A percentile compares a stretch with the other conserved stretches of the same genome.
phyloP scores from a whole-genome alignment of 371 early-diverging fungal genomes.

The Amoeboaphelidium protococcarum region DNA sequence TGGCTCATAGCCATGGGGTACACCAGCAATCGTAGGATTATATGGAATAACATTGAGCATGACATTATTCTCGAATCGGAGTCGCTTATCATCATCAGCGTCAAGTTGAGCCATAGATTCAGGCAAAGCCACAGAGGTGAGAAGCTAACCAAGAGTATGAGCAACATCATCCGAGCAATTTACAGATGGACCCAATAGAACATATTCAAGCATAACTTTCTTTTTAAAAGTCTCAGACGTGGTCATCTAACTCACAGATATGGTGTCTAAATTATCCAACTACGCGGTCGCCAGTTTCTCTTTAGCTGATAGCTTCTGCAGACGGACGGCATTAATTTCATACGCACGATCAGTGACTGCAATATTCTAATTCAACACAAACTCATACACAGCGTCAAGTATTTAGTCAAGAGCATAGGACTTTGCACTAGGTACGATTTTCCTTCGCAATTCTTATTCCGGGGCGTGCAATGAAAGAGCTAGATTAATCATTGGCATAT shows the following conservation, averaged over 20 bases:
- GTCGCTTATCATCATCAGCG: too few species aligned
- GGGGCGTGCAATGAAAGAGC: slow-evolving; percentile 74
- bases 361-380: slow-evolving; percentile 7
- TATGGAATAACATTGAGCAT: slow-evolving; percentile 23
- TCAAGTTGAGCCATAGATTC: too few species aligned
- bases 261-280: too few species aligned
- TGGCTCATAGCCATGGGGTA: slow-evolving; percentile 14
- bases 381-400: slow-evolving; percentile 37
- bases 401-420: slow-evolving; percentile 38
- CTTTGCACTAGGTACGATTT: slow-evolving; percentile 64
- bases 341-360: too few species aligned
- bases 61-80: slow-evolving; percentile 9
- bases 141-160: slow-evolving; percentile 12
- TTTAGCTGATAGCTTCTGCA: too few species aligned
- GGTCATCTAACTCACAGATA: background rate
- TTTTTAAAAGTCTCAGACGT: background rate
- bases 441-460: slow-evolving; percentile 37
- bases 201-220: slow-evolving; percentile 18
- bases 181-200: slow-evolving; percentile 12
- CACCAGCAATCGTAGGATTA: slow-evolving; percentile 12
- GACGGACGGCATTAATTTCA: too few species aligned
- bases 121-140: too few species aligned
- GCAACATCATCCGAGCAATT: slow-evolving; percentile 14
- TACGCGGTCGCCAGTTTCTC: too few species aligned
- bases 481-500: slow-evolving; percentile 40